Conservation (phyloP, 805 yeast genomes). For the Metschnikowia hibisci region DNA sequence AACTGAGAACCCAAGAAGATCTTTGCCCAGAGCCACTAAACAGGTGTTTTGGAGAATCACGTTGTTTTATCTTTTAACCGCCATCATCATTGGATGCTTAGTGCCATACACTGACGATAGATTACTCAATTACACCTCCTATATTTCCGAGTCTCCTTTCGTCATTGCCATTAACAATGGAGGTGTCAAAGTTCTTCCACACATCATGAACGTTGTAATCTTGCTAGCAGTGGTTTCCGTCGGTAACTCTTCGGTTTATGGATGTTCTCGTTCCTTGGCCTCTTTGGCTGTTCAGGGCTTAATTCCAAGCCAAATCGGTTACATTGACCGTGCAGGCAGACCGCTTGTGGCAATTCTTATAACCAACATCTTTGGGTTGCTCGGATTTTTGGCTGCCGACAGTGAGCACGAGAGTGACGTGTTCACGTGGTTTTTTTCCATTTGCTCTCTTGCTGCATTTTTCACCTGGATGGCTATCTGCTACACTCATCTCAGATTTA, state of each 20-base stretch:
- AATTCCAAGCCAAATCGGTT: constrained; percentile 55
- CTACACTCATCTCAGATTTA: constrained; percentile 38
- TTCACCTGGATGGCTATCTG: constrained; percentile 42
- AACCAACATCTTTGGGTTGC: constrained; percentile 41
- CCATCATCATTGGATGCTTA: constrained; percentile 46
- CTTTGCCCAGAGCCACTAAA: constrained; percentile 55
- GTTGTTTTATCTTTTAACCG: constrained; percentile 46
- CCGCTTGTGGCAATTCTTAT: constrained; percentile 56
- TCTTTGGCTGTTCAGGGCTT: constrained; percentile 62
- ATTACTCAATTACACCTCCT: constrained; percentile 20
- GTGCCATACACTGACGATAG: constrained; percentile 45
- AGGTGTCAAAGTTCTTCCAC: constrained; percentile 25
- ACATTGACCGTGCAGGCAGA: constrained; percentile 64
- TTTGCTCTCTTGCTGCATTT: constrained; percentile 39
- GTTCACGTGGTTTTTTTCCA: constrained; percentile 40
- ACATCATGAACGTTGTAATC: constrained; percentile 27
- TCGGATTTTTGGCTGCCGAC: constrained; percentile 37
- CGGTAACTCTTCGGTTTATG: constrained; percentile 29
- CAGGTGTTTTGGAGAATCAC: constrained; percentile 54
- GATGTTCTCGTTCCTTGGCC: constrained; percentile 53
- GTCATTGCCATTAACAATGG: constrained; percentile 29
- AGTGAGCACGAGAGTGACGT: constrained; percentile 26
- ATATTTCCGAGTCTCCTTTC: constrained; percentile 24
- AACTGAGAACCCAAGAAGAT: constrained; percentile 49
- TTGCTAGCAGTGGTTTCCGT: constrained; percentile 28